Base-by-base conservation (phyloP, 1,139 yeast species). In the Taphrina flavorubra region DNA sequence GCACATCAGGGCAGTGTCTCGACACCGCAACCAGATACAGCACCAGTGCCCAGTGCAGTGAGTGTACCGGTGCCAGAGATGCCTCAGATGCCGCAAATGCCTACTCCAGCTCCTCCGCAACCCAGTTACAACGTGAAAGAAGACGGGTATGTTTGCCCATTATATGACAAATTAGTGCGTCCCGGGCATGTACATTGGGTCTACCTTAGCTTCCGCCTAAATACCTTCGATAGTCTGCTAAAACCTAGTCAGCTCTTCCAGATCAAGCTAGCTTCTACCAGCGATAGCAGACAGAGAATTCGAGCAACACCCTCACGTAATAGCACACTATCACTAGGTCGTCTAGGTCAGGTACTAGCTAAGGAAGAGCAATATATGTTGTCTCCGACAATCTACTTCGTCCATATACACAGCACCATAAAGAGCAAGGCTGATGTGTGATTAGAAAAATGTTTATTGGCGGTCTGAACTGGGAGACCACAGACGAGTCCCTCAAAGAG, bases 391-490 rank as follows among this genome's bases (percentile, higher is more conserved):
- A n/a, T 18, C 68, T 6, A 39, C 65, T 11, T 57, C 69, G 74
- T 75, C 76, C 78, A 73, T 74, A 79, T 74, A 70, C 71, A 74
- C 73, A 77, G 74, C 72, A 57, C 20, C 44, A 60, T 47, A 57
- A 25, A 49, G 56, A 70, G 74, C 79, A 68, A 72, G 77, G 74
- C 79, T 63, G 77, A 78, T 79, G 69, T 82, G 78, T 77, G 37
- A 77, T 56, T 72, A 97, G 97, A 69, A 94, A 94, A 77, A 92
- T 95, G 97, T 94, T 94, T 77, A 87, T 94, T 78, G 99, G 99
- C 73, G 99, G 99, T 66, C 86, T 94, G 74, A 95, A 94, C 76
- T 94, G 99, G 99, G 99, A 94, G 76, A 94, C 99, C 39, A 88
- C 96, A 8, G 99, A 94, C 71, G 75, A 81, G 70, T 76, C 80